Evolutionary conservation across 768 basidiomycete genomes (phyloP), one percentile per base, ranked within the genome.

Genomic region (Mycena chlorophos): DNA sequence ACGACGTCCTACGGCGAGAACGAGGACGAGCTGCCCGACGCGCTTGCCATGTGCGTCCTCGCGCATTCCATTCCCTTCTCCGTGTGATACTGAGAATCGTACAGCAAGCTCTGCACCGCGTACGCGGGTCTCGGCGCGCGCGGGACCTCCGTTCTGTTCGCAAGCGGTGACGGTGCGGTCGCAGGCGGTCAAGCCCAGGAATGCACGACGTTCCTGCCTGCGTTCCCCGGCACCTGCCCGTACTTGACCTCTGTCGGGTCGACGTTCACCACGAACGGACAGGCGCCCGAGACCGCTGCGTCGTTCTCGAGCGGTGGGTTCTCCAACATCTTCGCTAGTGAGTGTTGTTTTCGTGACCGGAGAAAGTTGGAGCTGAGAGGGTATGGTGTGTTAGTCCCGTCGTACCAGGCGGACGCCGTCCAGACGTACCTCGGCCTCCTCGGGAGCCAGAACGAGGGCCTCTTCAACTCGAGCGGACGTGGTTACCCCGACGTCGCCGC

Each of bases 1-100:
- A 51, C 79, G 1, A 86, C 84, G 2, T 83, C 81, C 1, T 87
- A 85, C 51, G 84, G 84, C 14, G 84, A 86, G 56, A 80, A 87
- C 52, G 85, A 82, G 61, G n/a, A 30, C 78, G 80, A 63, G 74
- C 76, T 30, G 78, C 77, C 49, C 12, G 29, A 52, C 50, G 68
- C 63, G 0, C 25, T 49, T 39, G 23, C 38, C 12, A 31, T 49
- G 53, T 47, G 26, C 28, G 50, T 34, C 6, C 29, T 27, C 47
- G 28, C 4, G 14, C 17, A 13, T 27, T 38, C 47, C 26, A 23
- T 30, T 27, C 22, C 4, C 25, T 8, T 38, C 19, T 3, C 12
- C 5, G n/a, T 26, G 14, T 28, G 25, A 31, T 46, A 26, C 5
- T 47, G 8, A 8, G 5, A 42, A 42, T 16, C 22, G 30, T 46